Conservation (phyloP, 805 yeast genomes). For the Spathaspora arborariae region DNA sequence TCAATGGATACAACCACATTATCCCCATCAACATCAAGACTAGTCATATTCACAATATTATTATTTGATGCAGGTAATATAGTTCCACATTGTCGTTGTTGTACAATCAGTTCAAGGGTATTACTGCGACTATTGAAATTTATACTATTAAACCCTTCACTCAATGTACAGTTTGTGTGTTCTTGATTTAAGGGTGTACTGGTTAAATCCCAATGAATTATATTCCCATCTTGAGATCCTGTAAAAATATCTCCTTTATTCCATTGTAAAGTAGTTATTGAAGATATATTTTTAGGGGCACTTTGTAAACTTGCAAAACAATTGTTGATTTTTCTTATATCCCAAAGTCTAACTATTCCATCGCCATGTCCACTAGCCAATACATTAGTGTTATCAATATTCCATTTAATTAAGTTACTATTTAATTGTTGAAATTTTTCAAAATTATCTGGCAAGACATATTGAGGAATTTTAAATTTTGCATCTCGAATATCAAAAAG, state of each 20-base stretch:
- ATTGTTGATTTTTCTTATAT: slow-evolving; percentile 58
- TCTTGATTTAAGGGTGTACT: slow-evolving; percentile 10
- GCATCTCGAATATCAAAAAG: slow-evolving; percentile 64
- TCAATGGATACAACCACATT: slow-evolving; percentile 50
- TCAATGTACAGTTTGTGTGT: slow-evolving; percentile 36
- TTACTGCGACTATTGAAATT: slow-evolving; percentile 27
- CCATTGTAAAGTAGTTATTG: slow-evolving; percentile 63
- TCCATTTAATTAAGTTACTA: slow-evolving; percentile 58
- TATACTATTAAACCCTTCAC: slow-evolving; percentile 44
- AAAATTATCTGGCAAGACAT: slow-evolving; percentile 8
- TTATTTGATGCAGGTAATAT: slow-evolving; percentile 57
- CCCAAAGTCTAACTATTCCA: slow-evolving; percentile 67
- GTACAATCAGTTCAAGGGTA: slow-evolving; percentile 20
- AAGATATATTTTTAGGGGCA: background rate
- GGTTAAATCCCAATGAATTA: slow-evolving; percentile 63
- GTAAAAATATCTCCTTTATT: slow-evolving; percentile 49
- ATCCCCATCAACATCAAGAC: slow-evolving; percentile 25
- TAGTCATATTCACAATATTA: slow-evolving; percentile 44
- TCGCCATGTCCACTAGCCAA: slow-evolving; percentile 63
- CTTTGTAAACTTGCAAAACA: slow-evolving; percentile 31
- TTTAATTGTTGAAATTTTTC: slow-evolving; percentile 14
- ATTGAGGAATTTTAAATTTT: slow-evolving; percentile 30
- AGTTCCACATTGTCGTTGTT: slow-evolving; percentile 57
- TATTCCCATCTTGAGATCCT: slow-evolving; percentile 61
- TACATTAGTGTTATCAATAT: slow-evolving; percentile 52